Conservation (phyloP, 179 eudicot genomes). For the Corrigiola litoralis region DNA sequence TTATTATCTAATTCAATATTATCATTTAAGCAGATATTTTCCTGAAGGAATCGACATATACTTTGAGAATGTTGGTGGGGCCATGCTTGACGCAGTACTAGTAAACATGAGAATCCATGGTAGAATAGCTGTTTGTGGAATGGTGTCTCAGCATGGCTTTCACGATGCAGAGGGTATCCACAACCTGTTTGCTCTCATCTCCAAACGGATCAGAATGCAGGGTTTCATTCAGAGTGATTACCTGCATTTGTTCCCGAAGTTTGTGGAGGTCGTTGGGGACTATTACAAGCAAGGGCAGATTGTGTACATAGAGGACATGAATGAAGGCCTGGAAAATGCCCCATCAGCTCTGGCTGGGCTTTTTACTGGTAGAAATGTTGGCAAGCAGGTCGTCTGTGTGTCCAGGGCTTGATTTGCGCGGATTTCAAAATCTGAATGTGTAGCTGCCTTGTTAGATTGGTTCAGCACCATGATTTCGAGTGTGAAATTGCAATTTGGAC, state of each 20-base stretch:
- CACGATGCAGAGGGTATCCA: constrained; percentile 44
- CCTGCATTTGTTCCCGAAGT: constrained; percentile 57
- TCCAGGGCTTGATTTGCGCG: constrained; percentile 34
- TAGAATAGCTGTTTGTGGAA: constrained; percentile 78
- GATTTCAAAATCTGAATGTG: neutral
- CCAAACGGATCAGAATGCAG: constrained; percentile 56
- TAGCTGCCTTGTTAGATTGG: neutral
- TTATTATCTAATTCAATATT: too few relatives aligned
- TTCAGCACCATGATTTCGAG: too few relatives aligned
- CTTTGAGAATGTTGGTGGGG: constrained; percentile 90
- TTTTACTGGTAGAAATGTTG: constrained; percentile 71
- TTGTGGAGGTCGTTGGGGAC: constrained; percentile 44
- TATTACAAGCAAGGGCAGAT: constrained; percentile 73
- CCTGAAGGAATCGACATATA: constrained; percentile 88
- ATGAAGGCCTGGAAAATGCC: constrained; percentile 60
- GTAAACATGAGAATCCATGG: constrained; percentile 78
- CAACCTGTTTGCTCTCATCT: constrained; percentile 47
- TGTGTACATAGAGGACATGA: constrained; percentile 69
- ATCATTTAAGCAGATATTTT: constrained; percentile 43
- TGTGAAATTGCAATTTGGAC: too few relatives aligned
- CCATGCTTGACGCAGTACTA: constrained; percentile 92
- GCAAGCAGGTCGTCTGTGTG: constrained; percentile 69
- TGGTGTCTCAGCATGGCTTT: constrained; percentile 65
- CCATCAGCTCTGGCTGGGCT: constrained; percentile 75
- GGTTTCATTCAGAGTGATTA: constrained; percentile 86